Evolutionary conservation across 2,329 filamentous ascomycete genomes (phyloP).

Genomic region (Sclerotinia minor): DNA sequence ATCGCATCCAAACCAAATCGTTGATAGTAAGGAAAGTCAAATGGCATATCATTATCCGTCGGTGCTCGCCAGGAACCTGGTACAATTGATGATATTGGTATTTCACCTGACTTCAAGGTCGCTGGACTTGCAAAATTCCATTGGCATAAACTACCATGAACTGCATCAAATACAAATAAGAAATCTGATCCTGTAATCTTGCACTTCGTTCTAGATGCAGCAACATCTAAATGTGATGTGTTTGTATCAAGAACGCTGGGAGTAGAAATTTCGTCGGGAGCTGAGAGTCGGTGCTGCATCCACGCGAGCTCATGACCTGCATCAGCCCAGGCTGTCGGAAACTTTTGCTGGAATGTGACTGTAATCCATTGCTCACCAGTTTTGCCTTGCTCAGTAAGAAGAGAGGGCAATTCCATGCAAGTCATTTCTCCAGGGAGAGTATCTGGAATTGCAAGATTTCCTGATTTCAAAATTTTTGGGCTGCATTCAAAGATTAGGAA

Average conservation of each 20-base stretch:
- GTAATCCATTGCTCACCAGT: conserved; percentile 24
- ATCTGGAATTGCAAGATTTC: conserved; percentile 46
- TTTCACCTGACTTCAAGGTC: conserved; percentile 1
- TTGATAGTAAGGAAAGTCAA: conserved; percentile 58
- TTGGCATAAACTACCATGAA: conserved; percentile 46
- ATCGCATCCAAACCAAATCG: conserved; percentile 51
- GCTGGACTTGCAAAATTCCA: conserved; percentile 43
- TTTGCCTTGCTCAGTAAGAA: conserved; percentile 25
- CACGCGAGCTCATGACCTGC: conserved; percentile 57
- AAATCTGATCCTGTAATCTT: conserved; percentile 43
- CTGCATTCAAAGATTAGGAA: conserved; percentile 29
- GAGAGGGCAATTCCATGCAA: conserved; percentile 1
- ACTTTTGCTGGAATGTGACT: conserved; percentile 45
- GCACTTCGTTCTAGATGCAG: conserved; percentile 34
- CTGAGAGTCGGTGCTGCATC: conserved; percentile 45
- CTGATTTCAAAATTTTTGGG: conserved; percentile 41
- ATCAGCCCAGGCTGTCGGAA: conserved; percentile 52
- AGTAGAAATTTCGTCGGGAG: conserved; percentile 10
- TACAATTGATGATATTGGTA: conserved; percentile 18
- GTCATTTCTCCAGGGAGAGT: conserved; percentile 41
- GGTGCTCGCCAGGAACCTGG: conserved; percentile 60
- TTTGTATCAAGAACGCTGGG: conserved; percentile 31
- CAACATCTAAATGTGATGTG: conserved; percentile 23
- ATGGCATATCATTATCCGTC: conserved; percentile 63
- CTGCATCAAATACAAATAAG: conserved; percentile 48